These are phyloP conservation scores for Ophiostoma piceae DNA, from an alignment of 2,329 filamentous ascomycete species.

Conservation along the genomic window DNA sequence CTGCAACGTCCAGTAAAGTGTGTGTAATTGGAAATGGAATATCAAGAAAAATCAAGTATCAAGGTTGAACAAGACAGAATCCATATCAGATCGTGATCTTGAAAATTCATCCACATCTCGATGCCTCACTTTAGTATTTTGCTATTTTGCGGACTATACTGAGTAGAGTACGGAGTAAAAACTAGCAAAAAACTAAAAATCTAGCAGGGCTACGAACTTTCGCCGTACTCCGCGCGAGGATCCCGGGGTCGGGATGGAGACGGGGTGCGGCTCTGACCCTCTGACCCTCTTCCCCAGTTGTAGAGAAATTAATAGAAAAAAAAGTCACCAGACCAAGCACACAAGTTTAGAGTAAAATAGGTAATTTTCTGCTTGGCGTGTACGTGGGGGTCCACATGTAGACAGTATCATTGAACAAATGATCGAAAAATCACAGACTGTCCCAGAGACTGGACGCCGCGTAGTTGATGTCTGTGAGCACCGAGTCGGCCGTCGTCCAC, in stretches of 20 bases:
- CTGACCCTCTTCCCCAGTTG: not conserved
- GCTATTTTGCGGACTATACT: not conserved
- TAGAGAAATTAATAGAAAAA: not conserved
- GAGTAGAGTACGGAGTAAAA: not conserved
- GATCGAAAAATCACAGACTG: not conserved
- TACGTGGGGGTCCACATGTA: not conserved
- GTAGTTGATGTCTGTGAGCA: constrained; percentile 26
- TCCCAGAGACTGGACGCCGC: constrained; percentile 26
- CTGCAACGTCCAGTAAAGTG: too few relatives aligned
- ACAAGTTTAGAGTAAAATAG: not conserved
- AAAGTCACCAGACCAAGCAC: constrained; percentile 5
- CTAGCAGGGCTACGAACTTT: not conserved
- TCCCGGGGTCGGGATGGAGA: not conserved
- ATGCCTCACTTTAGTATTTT: not conserved
- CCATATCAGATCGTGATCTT: not conserved
- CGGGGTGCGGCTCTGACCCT: constrained; percentile 5
- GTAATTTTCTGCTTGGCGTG: not conserved
- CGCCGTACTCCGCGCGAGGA: constrained; percentile 1
- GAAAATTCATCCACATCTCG: not conserved
- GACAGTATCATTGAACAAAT: not conserved
- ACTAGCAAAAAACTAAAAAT: not conserved
- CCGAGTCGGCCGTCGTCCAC: constrained; percentile 27
- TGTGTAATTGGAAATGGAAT: too few relatives aligned
- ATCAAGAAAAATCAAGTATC: too few relatives aligned
- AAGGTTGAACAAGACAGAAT: not conserved